Evolutionary conservation across 2,329 filamentous ascomycete genomes (phyloP).

Genomic region (Ceratocystis harringtonii): DNA sequence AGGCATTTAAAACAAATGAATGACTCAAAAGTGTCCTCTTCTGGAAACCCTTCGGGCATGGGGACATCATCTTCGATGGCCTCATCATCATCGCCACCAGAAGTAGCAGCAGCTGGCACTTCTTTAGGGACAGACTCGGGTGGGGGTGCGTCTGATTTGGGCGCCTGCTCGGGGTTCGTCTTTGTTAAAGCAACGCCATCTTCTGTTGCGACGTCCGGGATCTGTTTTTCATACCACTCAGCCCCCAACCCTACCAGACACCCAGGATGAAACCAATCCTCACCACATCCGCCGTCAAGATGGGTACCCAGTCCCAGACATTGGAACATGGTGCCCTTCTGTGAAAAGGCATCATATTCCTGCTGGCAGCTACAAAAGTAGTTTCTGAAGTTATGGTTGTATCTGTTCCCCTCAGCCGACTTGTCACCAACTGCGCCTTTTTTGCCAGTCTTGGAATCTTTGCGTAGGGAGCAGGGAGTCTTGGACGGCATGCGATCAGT

Average conservation of each 20-base stretch:
- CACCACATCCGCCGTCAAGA: conserved; percentile 77
- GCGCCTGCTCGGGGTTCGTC: not conserved
- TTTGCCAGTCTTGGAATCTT: conserved; percentile 55
- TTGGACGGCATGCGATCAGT: conserved; percentile 60
- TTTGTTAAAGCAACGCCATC: not conserved
- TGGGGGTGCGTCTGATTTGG: not conserved
- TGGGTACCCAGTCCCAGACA: conserved; percentile 71
- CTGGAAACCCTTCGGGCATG: conserved; percentile 71
- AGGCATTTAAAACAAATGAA: conserved; percentile 93
- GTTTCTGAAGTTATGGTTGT: conserved; percentile 93
- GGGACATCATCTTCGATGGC: conserved; percentile 45
- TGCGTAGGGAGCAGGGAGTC: conserved; percentile 60
- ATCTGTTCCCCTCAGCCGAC: conserved; percentile 59
- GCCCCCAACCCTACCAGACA: conserved; percentile 72
- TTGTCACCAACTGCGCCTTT: conserved; percentile 64
- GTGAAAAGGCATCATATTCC: conserved; percentile 73
- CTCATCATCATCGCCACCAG: conserved; percentile 24
- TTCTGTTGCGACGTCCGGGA: not conserved
- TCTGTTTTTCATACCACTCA: conserved; percentile 48
- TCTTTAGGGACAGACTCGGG: not conserved
- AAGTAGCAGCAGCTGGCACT: conserved; percentile 8
- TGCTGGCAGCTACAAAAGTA: conserved; percentile 80
- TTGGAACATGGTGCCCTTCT: conserved; percentile 97
- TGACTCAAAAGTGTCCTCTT: conserved; percentile 75
- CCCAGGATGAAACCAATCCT: conserved; percentile 96